Evolutionary conservation across 257 asterid species (phyloP), one percentile per base, ranked within the genome.

Genomic region (Gynochthodes officinalis): DNA sequence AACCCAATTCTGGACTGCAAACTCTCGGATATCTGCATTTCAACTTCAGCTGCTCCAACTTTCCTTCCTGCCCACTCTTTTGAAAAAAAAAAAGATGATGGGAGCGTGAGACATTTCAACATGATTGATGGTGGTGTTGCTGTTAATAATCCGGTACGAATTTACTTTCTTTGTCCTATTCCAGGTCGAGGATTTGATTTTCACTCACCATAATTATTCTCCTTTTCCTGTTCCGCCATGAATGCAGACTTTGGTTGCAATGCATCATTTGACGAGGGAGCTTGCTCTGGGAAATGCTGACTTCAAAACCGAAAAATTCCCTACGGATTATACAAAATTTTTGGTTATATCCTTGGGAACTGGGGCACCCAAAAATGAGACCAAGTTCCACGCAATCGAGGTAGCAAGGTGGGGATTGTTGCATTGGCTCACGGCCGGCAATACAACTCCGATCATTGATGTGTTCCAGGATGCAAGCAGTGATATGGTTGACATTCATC

Each of bases 51-150:
- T 1, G 54, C 58, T 44, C 58, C 66, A 5, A 60, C 65, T 3
- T 60, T 13, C 44, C 66, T 60, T 18, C 66, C 66, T 0, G 2
- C 43, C 25, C 66, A 60, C 42, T 13, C 15, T 33, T 60, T 60
- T 7, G 43, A 60, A 16, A 28, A 13, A 0, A 2, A 33, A 60
- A 25, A 2, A 16, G 0, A 1, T n/a, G 54, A 33, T n/a, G 39
- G 54, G 5, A 46, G 54, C 25, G 18, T 66, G 15, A 43, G 35
- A 27, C 18, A 52, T 12, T 69, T 69, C 46, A 53, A 69, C 37
- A 14, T 69, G 28, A 53, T 52, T 37, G 73, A 69, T 12, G 64
- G 73, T n/a, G 46, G 49, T 5, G 48, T 69, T 19, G 48, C 48
- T 10, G 32, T 35, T 12, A 52, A 33, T 50, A 54, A 69, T 69